Percentiles rank a stretch among this genome's conserved stretches.
phyloP scores from a whole-genome alignment of 768 basidiomycete genomes.

The Rubroboletus satanas region DNA sequence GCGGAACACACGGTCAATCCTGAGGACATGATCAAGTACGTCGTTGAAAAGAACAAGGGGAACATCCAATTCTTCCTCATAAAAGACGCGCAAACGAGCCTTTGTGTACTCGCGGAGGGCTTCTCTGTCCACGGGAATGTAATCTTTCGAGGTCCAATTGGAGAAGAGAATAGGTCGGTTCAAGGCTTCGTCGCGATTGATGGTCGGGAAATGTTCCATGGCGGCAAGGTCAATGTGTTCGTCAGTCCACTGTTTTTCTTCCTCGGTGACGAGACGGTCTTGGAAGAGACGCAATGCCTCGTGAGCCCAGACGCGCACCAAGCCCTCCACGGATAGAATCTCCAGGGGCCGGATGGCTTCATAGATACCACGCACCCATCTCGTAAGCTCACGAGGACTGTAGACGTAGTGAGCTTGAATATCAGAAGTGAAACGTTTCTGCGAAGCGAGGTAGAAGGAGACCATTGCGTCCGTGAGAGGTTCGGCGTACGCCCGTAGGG shows the following conservation, averaged over 20 bases:
- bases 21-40: constrained; percentile 94
- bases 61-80: constrained; percentile 98
- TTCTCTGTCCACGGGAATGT: constrained; percentile 93
- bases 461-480: constrained; percentile 99
- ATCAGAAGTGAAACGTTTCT: constrained; percentile 92
- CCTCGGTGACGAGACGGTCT: constrained; percentile 91
- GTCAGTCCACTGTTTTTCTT: constrained; percentile 94
- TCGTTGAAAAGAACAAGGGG: constrained; percentile 98
- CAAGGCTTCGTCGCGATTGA: constrained; percentile 83
- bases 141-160: constrained; percentile 98
- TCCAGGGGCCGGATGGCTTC: constrained; percentile 95
- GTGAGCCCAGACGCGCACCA: constrained; percentile 97
- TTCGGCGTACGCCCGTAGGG: constrained; percentile 86
- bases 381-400: constrained; percentile 96
- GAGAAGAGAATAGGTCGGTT: constrained; percentile 91
- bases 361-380: constrained; percentile 96
- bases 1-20: constrained; percentile 98
- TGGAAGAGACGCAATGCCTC: constrained; percentile 97
- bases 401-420: constrained; percentile 99
- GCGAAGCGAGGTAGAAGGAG: constrained; percentile 88
- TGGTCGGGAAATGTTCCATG: constrained; percentile 88
- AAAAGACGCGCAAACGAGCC: constrained; percentile 95
- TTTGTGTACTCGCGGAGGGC: constrained; percentile 93
- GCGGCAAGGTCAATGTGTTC: constrained; percentile 83
- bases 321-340: constrained; percentile 87